These are phyloP conservation scores for Lantana camara DNA, from an alignment of 257 asterid genomes.

Conservation along the genomic window DNA sequence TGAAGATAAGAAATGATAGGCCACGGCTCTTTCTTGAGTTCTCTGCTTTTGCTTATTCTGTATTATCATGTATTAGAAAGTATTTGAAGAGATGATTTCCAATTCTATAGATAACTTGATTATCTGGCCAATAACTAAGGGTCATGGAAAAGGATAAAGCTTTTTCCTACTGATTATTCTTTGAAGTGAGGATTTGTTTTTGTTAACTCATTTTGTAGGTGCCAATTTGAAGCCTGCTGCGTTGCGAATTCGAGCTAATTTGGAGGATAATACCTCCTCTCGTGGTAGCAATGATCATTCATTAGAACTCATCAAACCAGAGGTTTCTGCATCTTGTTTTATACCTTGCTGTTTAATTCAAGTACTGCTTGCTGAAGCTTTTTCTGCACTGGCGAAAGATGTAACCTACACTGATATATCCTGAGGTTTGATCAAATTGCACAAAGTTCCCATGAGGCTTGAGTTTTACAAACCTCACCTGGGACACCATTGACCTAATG, in stretches of 20 bases:
- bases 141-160: neutral
- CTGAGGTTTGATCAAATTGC: no score
- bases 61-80: constrained; percentile 12
- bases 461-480: no score
- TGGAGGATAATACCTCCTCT: constrained; percentile 53
- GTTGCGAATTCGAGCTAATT: constrained; percentile 49
- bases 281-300: constrained; percentile 41
- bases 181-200: constrained; percentile 6
- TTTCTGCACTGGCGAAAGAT: no score
- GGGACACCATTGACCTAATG: no score
- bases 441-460: no score
- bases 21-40: constrained; percentile 24
- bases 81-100: neutral
- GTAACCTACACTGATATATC: no score
- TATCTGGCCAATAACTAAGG: neutral
- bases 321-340: constrained; percentile 41
- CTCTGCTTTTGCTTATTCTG: constrained; percentile 19
- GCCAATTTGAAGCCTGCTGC: constrained; percentile 46
- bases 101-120: neutral
- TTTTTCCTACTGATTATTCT: constrained; percentile 3
- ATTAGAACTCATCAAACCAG: constrained; percentile 39
- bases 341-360: neutral
- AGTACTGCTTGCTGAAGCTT: no score
- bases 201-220: constrained; percentile 29
- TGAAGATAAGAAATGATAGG: constrained; percentile 26